Conservation (phyloP, 352 stramenopile genomes). For the Pythium guiyangense region DNA sequence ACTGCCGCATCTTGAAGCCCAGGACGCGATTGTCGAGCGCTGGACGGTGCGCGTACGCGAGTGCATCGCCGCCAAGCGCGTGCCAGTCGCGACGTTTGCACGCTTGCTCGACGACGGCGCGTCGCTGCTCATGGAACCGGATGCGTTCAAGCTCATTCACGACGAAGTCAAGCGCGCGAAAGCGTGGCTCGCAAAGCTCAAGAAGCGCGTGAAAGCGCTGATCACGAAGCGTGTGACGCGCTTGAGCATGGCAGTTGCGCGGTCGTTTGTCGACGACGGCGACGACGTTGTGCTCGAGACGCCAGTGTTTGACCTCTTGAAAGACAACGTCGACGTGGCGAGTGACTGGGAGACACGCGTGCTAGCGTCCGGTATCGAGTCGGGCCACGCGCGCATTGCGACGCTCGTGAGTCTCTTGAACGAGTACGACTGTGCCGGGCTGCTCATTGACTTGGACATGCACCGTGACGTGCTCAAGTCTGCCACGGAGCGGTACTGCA, state of each 20-base stretch:
- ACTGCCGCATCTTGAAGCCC: conserved; percentile 55
- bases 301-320: conserved; percentile 69
- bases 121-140: conserved; percentile 58
- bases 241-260: conserved; percentile 53
- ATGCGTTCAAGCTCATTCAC: conserved; percentile 71
- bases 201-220: conserved; percentile 74
- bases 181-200: conserved; percentile 78
- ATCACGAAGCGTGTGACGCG: conserved; percentile 61
- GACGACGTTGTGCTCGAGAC: conserved; percentile 74
- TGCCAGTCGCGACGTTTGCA: conserved; percentile 48
- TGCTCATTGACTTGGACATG: conserved; percentile 86
- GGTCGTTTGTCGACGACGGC: conserved; percentile 75
- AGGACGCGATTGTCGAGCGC: conserved; percentile 61
- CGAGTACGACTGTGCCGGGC: conserved; percentile 71
- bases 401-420: conserved; percentile 64
- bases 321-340: conserved; percentile 73
- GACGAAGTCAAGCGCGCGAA: conserved; percentile 80
- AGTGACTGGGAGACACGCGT: conserved; percentile 82
- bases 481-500: conserved; percentile 89
- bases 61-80: conserved; percentile 61
- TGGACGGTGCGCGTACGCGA: conserved; percentile 57
- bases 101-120: conserved; percentile 50
- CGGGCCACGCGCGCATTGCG: conserved; percentile 68
- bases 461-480: conserved; percentile 88
- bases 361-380: conserved; percentile 70